Evolutionary conservation across 805 yeast species (phyloP).

Genomic region (Candida lessepsii): DNA sequence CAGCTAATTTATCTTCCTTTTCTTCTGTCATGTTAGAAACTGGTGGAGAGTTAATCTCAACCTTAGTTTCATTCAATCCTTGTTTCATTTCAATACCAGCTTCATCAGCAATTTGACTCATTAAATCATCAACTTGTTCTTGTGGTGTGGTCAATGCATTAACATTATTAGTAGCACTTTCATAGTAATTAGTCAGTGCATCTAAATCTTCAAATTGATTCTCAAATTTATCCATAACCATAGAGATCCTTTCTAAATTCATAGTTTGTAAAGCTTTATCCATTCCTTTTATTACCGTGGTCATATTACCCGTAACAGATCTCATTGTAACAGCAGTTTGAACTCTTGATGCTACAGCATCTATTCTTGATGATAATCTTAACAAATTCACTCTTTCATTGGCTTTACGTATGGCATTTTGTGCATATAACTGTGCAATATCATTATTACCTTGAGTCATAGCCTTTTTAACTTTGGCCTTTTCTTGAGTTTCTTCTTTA

Average conservation of each 20-base stretch:
- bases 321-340: conserved; percentile 99
- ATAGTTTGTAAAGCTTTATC: conserved; percentile 92
- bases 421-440: conserved; percentile 91
- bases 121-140: conserved; percentile 86
- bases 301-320: conserved; percentile 90
- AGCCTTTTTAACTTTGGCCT: conserved; percentile 86
- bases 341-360: conserved; percentile 92
- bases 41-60: conserved; percentile 43
- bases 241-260: conserved; percentile 89
- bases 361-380: conserved; percentile 83
- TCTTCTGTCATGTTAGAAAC: conserved; percentile 51
- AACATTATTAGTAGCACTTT: conserved; percentile 81
- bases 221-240: conserved; percentile 97
- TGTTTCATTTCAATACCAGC: conserved; percentile 94
- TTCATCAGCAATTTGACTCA: conserved; percentile 94
- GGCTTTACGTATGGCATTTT: conserved; percentile 89
- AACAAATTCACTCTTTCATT: conserved; percentile 82
- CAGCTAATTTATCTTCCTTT: conserved; percentile 84
- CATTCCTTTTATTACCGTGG: conserved; percentile 91
- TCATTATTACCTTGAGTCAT: conserved; percentile 82
- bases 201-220: conserved; percentile 94
- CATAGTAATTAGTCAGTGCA: conserved; percentile 90
- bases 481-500: conserved; percentile 85
- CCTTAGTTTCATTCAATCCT: conserved; percentile 66
- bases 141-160: conserved; percentile 90